phyloP scores from a whole-genome alignment of 371 early-diverging fungal species.

The Parasitella parasitica region DNA sequence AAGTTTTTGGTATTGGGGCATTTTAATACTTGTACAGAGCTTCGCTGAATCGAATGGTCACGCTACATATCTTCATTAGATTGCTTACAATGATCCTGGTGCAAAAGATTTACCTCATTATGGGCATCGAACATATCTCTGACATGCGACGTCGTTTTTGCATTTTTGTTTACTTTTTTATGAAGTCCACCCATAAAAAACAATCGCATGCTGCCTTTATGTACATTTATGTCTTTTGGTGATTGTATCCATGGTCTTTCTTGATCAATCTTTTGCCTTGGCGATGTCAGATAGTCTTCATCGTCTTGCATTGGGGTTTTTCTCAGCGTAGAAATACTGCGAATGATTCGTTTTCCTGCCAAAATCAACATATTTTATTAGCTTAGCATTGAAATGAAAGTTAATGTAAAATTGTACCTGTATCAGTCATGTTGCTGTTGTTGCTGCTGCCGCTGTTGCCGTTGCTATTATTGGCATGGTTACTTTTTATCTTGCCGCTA shows the following conservation, averaged over 20 bases:
- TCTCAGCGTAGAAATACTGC: conserved; percentile 16
- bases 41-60: conserved; percentile 1
- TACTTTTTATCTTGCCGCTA: background rate
- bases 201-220: background rate
- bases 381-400: background rate
- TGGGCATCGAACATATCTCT: conserved; percentile 7
- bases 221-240: background rate
- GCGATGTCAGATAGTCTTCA: background rate
- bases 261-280: conserved; percentile 2
- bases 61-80: no score
- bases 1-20: conserved; percentile 23
- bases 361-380: background rate
- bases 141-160: background rate
- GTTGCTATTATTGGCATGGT: background rate
- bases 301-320: background rate
- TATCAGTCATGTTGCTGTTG: background rate
- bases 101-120: background rate
- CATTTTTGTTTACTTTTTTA: background rate
- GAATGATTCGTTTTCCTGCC: conserved; percentile 19
- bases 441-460: background rate
- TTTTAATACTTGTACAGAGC: conserved; percentile 22
- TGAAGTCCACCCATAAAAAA: background rate
- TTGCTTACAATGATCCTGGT: no score
- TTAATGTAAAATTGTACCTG: background rate
- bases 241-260: background rate